Conservation (phyloP, 2,329 filamentous ascomycete genomes). For the Fusarium pseudograminearum region DNA sequence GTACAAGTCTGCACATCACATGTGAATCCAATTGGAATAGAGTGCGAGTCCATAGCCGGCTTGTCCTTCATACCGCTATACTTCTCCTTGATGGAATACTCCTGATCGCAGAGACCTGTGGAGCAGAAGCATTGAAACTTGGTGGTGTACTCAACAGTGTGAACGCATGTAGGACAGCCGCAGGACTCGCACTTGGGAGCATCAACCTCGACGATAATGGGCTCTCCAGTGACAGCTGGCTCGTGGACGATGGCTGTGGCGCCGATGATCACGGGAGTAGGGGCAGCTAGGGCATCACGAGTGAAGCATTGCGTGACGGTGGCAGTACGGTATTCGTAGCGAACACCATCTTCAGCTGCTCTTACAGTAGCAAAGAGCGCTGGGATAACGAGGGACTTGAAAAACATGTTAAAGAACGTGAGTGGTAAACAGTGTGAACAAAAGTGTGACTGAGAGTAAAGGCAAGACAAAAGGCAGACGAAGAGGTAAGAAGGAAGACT, state of each 20-base stretch:
- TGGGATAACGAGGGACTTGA: slow-evolving; percentile 11
- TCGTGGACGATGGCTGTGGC: slow-evolving; percentile 9
- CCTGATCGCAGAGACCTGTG: slow-evolving; percentile 29
- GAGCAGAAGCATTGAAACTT: slow-evolving; percentile 25
- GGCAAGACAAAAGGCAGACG: no score
- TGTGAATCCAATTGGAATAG: slow-evolving; percentile 29
- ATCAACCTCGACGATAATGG: slow-evolving; percentile 26
- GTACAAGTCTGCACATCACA: slow-evolving; percentile 34
- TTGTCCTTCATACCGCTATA: slow-evolving; percentile 28
- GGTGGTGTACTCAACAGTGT: slow-evolving; percentile 25
- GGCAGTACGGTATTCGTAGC: slow-evolving; percentile 19
- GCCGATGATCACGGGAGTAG: background rate
- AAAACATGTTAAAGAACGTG: slow-evolving; percentile 14
- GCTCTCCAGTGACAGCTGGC: slow-evolving; percentile 23
- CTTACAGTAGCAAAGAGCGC: background rate
- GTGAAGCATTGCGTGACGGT: slow-evolving; percentile 35
- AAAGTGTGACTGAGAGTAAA: slow-evolving; percentile 9
- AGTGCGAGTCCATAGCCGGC: slow-evolving; percentile 12
- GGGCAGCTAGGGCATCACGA: background rate
- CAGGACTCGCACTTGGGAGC: slow-evolving; percentile 33
- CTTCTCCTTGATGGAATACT: slow-evolving; percentile 30
- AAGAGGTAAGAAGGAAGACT: background rate
- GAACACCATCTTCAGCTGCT: slow-evolving; percentile 9
- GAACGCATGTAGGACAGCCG: slow-evolving; percentile 30
- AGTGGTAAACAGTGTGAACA: background rate